Conservation (phyloP, 306 rosid species). For the Abrus pulchellus region DNA sequence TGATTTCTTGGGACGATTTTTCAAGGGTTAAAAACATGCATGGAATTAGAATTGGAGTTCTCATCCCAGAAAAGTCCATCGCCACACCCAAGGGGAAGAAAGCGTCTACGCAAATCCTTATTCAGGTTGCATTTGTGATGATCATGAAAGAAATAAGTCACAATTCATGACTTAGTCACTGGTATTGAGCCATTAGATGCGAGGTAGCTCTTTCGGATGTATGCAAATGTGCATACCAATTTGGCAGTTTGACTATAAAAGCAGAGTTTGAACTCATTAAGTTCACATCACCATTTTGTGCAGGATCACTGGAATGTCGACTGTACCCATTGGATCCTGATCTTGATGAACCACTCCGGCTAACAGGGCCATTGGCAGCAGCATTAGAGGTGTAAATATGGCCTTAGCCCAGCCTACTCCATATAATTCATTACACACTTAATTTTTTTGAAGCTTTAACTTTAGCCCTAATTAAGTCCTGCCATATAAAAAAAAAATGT, state of each 20-base stretch:
- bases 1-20: conserved; percentile 63
- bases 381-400: conserved; percentile 68
- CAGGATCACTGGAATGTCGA: conserved; percentile 75
- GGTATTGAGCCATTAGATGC: conserved; percentile 1
- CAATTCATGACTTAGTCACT: conserved; percentile 3
- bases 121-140: conserved; percentile 77
- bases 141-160: background rate
- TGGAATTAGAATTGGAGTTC: conserved; percentile 58
- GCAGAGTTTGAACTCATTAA: conserved; percentile 64
- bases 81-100: conserved; percentile 62
- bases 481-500: too few relatives aligned
- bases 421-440: too few relatives aligned
- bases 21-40: conserved; percentile 59
- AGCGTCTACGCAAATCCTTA: conserved; percentile 73
- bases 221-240: conserved; percentile 10
- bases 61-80: conserved; percentile 43
- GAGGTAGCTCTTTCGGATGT: background rate
- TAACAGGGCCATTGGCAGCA: conserved; percentile 79
- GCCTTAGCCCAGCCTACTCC: too few relatives aligned
- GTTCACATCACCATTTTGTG: conserved; percentile 85
- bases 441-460: too few relatives aligned
- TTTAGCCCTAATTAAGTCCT: too few relatives aligned
- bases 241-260: background rate
- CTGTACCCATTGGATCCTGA: conserved; percentile 86
- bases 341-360: conserved; percentile 58